Base-by-base conservation (phyloP, 306 rosid species). In the Begonia masoniana region DNA sequence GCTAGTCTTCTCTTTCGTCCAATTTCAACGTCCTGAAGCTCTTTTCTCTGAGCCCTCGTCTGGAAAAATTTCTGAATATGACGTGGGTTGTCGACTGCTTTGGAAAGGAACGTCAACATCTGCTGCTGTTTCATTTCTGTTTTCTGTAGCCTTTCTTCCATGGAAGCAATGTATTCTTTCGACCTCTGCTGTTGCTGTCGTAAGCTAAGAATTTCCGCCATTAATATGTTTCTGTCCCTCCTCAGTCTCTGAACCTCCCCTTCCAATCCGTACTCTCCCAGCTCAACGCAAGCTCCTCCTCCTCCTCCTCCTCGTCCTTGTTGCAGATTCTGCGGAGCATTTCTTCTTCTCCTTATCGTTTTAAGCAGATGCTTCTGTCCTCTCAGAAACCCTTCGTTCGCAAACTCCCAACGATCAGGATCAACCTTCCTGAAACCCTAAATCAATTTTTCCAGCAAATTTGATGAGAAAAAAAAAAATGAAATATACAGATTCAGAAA, bases 381-480 rank as follows among this genome's bases (percentile, higher is more conserved):
- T 16, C 84, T 88, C 16, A 92, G 69, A 65, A 92, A 92, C 43
- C 99, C 96, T 61, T 83, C 88, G 35, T 92, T 83, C 3, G 96
- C 99, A 16, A 92, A 92, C 57, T 92, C 99, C 99, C 96, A 92
- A 49, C 92, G 67, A 65, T 92, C 99, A 3, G 95, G 88, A 76
- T 92, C 99, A 57, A 92, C 71, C 68, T 92, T 92, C 19, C 84
- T 80, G 55, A 92, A 92, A 36, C 99, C 99, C 99, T 92, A 78
- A 55, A 69, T 21, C 13, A 56, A 52, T 9, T 11, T 15, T 15
- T 14, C 21, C 10, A 10, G 11, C 8, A 0, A 55, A 14, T 6
- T 31, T 39, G 17, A 6, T 42, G 15, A 48, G 31, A 6, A 48
- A 10, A 1, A 10, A 1, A 17, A 54, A 64, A 2, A 56, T 17